These are phyloP conservation scores for Trichoderma arundinaceum DNA, from an alignment of 2,329 filamentous ascomycete species.

Conservation along the genomic window DNA sequence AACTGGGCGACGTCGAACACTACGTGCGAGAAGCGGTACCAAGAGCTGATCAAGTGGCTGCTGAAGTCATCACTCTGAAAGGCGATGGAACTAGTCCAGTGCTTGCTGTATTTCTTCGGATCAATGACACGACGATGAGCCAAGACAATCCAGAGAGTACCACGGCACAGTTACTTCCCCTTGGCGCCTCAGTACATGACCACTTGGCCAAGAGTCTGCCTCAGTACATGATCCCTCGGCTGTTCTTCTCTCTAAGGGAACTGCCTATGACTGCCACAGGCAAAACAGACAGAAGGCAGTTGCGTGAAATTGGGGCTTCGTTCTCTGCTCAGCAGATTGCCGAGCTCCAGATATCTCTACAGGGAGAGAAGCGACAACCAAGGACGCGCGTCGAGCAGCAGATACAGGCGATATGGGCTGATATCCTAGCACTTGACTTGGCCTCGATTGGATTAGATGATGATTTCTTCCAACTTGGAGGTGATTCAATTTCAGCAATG, in stretches of 20 bases:
- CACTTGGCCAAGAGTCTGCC: neutral
- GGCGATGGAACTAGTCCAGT: neutral
- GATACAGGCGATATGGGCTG: neutral
- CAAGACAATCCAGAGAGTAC: too few relatives aligned
- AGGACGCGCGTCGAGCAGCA: neutral
- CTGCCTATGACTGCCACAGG: conserved; percentile 3
- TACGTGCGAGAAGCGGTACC: neutral
- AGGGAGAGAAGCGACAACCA: neutral
- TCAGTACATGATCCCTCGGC: neutral
- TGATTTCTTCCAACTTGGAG: conserved; percentile 56
- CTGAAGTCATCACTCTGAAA: neutral
- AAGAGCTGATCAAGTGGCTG: neutral
- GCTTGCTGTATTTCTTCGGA: neutral
- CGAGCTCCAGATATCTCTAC: neutral
- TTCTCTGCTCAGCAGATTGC: neutral
- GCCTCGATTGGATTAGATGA: conserved; percentile 48
- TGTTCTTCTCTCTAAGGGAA: neutral
- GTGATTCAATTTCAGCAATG: conserved; percentile 56
- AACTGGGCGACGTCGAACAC: conserved; percentile 43
- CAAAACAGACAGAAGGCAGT: conserved; percentile 12
- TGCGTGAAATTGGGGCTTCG: neutral
- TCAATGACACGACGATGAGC: neutral
- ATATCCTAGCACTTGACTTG: conserved; percentile 35
- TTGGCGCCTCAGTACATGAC: too few relatives aligned
- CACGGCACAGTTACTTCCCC: too few relatives aligned